phyloP scores from a whole-genome alignment of 139 green algal species.

The Chlorella sp. region DNA sequence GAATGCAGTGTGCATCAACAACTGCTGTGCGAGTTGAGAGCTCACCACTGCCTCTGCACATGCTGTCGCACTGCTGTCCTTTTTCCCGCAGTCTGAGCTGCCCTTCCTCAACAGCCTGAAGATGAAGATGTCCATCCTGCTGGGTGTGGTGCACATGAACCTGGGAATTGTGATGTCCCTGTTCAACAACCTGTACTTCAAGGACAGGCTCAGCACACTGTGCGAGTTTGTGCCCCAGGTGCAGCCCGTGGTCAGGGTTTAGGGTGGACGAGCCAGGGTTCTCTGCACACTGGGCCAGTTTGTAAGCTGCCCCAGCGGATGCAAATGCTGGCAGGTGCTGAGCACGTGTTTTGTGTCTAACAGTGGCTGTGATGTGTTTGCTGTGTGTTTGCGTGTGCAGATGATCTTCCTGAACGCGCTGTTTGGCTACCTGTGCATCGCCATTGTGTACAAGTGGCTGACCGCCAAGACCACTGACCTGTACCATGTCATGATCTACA shows the following conservation, averaged over 20 bases:
- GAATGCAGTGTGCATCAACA: too few species aligned
- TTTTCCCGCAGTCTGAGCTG: constrained; percentile 62
- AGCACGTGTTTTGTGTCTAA: constrained; percentile 41
- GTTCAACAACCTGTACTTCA: constrained; percentile 88
- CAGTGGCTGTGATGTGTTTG: not conserved
- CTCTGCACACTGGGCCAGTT: constrained; percentile 1
- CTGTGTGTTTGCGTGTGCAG: constrained; percentile 64
- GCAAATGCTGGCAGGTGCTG: constrained; percentile 7
- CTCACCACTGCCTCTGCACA: too few species aligned
- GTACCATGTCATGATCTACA: constrained; percentile 98
- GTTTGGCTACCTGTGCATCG: constrained; percentile 93
- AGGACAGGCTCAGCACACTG: constrained; percentile 76
- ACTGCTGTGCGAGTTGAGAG: too few species aligned
- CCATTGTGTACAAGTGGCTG: constrained; percentile 92
- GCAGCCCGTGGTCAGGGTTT: too few species aligned
- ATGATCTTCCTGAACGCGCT: constrained; percentile 93
- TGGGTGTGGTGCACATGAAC: constrained; percentile 91
- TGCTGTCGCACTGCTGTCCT: too few species aligned
- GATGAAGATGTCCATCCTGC: constrained; percentile 90
- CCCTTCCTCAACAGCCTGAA: constrained; percentile 76
- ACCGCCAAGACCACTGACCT: constrained; percentile 78
- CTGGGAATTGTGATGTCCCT: constrained; percentile 79
- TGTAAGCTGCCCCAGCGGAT: too few species aligned
- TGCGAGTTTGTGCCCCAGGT: constrained; percentile 1
- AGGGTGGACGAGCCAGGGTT: not conserved